A percentile compares a stretch with the other conserved stretches of the same genome.
phyloP scores from a whole-genome alignment of 345 rosid species.

The Eucalyptus grandis region DNA sequence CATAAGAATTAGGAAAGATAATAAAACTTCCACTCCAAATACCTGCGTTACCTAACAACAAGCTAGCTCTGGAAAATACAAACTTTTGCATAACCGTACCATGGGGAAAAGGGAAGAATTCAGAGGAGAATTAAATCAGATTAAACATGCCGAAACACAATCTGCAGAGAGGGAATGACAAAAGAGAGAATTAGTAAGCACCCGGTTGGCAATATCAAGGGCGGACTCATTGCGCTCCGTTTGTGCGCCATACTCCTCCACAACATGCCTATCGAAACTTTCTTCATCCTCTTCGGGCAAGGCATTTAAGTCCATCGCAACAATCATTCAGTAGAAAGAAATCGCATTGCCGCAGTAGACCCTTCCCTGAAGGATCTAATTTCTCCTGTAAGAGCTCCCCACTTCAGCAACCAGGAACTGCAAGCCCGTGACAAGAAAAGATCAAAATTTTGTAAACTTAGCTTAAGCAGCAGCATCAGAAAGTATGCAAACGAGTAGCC shows the following conservation, averaged over 20 bases:
- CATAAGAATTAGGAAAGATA: background rate
- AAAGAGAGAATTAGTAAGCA: background rate
- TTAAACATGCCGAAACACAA: background rate
- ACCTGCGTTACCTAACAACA: background rate
- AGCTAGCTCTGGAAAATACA: background rate
- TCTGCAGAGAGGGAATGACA: background rate
- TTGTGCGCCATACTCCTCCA: slow-evolving; percentile 1
- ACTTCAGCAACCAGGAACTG: background rate
- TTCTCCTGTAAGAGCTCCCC: background rate
- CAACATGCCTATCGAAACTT: slow-evolving; percentile 8
- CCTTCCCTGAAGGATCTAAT: background rate
- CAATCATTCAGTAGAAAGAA: slow-evolving; percentile 19
- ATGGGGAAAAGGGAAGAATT: background rate
- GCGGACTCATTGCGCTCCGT: slow-evolving; percentile 18
- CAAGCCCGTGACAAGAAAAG: background rate
- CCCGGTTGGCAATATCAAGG: slow-evolving; percentile 32
- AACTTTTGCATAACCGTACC: background rate
- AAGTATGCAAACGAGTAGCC: background rate
- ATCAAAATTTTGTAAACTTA: background rate
- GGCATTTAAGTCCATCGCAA: slow-evolving; percentile 40
- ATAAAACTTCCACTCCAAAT: background rate
- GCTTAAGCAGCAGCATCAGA: background rate
- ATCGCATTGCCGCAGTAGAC: background rate
- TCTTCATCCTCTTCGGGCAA: slow-evolving; percentile 40
- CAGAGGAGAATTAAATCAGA: background rate